Conservation (phyloP, 2,329 filamentous ascomycete genomes). For the Lasiodiplodia sp. region DNA sequence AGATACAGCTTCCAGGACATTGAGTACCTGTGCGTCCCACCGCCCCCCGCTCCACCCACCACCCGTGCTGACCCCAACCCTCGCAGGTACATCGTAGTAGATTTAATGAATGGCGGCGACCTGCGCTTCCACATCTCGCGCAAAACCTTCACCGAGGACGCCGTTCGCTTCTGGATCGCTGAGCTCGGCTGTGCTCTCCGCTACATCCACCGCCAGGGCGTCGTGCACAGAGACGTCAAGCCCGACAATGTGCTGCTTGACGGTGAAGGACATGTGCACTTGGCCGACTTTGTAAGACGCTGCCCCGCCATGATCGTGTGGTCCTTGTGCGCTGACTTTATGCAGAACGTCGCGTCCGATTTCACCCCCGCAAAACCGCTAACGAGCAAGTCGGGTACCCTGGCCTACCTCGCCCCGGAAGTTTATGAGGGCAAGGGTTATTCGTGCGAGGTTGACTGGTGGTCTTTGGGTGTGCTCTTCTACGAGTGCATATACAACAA, state of each 20-base stretch:
- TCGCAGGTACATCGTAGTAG: slow-evolving; percentile 84
- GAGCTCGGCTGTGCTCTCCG: slow-evolving; percentile 89
- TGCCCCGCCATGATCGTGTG: neutral
- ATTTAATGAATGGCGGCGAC: slow-evolving; percentile 97
- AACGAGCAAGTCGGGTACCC: slow-evolving; percentile 94
- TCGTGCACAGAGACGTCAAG: slow-evolving; percentile 53
- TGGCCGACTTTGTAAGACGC: slow-evolving; percentile 91
- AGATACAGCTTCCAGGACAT: slow-evolving; percentile 99
- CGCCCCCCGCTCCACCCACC: neutral
- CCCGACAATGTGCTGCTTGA: slow-evolving; percentile 52
- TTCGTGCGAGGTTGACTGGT: slow-evolving; percentile 92
- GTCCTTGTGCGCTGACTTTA: slow-evolving; percentile 45
- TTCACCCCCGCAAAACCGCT: slow-evolving; percentile 81
- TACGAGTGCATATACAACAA: slow-evolving; percentile 99
- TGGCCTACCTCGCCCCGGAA: slow-evolving; percentile 95
- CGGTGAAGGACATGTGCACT: slow-evolving; percentile 76
- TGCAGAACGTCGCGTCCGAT: slow-evolving; percentile 94
- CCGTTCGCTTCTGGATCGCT: slow-evolving; percentile 95
- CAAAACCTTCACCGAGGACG: slow-evolving; percentile 97
- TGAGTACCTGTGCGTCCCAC: slow-evolving; percentile 83
- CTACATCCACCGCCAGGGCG: slow-evolving; percentile 53
- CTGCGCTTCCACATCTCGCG: slow-evolving; percentile 96
- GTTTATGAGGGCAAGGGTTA: slow-evolving; percentile 93
- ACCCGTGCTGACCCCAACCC: slow-evolving; percentile 4
- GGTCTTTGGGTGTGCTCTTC: slow-evolving; percentile 97